These are phyloP conservation scores for Solidago caesia DNA, from an alignment of 129 eudicot genomes.

Conservation along the genomic window DNA sequence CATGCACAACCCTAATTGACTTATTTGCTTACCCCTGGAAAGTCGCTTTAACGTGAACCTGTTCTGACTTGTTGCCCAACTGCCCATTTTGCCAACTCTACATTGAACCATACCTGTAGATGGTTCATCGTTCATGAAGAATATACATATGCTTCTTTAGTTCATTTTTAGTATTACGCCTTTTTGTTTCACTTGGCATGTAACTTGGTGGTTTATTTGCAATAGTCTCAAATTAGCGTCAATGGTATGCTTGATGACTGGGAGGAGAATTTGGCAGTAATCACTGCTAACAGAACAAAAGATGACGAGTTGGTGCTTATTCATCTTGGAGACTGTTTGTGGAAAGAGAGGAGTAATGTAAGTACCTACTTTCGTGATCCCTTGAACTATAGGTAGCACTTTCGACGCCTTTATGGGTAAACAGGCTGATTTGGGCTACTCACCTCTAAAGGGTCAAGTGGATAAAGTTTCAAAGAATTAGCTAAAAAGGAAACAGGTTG, in stretches of 20 bases:
- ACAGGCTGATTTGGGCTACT: not conserved
- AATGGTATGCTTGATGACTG: constrained; percentile 67
- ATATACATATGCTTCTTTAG: not conserved
- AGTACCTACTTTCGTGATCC: constrained; percentile 18
- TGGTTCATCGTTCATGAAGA: not conserved
- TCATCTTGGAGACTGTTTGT: constrained; percentile 47
- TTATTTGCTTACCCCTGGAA: not conserved
- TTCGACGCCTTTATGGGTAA: not conserved
- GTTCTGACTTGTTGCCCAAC: not conserved
- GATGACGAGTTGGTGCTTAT: constrained; percentile 41
- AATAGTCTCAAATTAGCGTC: constrained; percentile 43
- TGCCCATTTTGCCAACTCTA: not conserved
- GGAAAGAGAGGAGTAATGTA: constrained; percentile 42
- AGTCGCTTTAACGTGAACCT: not conserved
- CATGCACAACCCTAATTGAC: no score
- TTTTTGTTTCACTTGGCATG: constrained; percentile 7
- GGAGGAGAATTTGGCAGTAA: constrained; percentile 44
- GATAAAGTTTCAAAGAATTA: not conserved
- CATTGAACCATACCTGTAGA: not conserved
- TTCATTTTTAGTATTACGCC: not conserved
- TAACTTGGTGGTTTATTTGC: constrained; percentile 5
- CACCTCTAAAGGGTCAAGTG: not conserved
- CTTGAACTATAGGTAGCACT: not conserved
- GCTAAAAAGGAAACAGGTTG: not conserved
- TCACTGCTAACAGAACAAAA: constrained; percentile 44